Evolutionary conservation across 148 eudicot genomes (phyloP), one percentile per base, ranked within the genome.

Genomic region (Rhododendron griersonianum): DNA sequence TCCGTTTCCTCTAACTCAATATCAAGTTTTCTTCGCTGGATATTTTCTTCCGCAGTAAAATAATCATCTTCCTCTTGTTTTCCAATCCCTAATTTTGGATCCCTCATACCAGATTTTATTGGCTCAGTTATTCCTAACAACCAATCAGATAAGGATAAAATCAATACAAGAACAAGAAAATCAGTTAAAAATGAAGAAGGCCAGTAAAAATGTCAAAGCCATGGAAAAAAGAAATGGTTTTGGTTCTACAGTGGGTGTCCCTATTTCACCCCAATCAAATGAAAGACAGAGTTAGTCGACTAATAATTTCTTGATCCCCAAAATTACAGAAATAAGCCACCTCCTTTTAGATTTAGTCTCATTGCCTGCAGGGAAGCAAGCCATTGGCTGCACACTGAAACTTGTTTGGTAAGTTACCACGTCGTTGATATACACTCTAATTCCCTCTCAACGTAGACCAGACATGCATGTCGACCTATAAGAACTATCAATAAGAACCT

Each of bases 21-120:
- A 61, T 96, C 98, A 75, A 96, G 95, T 88, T 92, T 96, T 86
- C 87, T 93, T 73, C 99, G 93, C 87, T 96, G 98, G 71, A 96
- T 92, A 87, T 95, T 96, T 88, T 96, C 99, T 89, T 91, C 99
- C 84, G 98, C 94, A 33, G 99, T 96, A 84, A 91, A 95, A 87
- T 86, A 96, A 90, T 96, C 98, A 87, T 96, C 98, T 89, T 96
- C 91, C 89, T 96, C 99, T 91, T 96, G 99, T 86, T 96, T 96
- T 47, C 99, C 99, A 19, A 96, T 83, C 75, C 99, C 98, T 61
- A 96, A 89, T 88, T 86, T 96, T 71, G 95, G 91, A 92, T 95
- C 98, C 88, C 98, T 91, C 41, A 96, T 93, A 71, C 99, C 99
- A 28, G 98, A 95, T 87, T 90, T 95, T 89, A 96, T 94, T 76